phyloP scores from a whole-genome alignment of 306 rosid genomes.

The Oxytropis ochrocephala region DNA sequence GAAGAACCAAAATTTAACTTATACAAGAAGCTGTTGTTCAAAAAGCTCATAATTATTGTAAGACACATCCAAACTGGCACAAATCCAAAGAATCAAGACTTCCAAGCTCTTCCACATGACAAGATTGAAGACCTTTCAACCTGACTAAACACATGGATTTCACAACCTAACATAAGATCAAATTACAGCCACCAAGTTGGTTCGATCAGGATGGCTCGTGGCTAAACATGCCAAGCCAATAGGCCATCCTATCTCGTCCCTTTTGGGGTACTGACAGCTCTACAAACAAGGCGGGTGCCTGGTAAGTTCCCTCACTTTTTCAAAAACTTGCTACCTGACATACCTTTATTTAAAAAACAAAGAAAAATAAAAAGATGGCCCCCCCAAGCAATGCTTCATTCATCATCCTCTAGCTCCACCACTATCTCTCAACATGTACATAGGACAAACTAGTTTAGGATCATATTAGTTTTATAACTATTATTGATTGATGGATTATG shows the following conservation, averaged over 20 bases:
- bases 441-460: neutral
- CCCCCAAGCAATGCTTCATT: neutral
- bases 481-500: neutral
- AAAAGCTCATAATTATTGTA: neutral
- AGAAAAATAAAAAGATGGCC: neutral
- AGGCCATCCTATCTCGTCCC: neutral
- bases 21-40: neutral
- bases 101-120: neutral
- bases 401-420: neutral
- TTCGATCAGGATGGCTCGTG: neutral
- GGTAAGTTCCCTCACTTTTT: neutral
- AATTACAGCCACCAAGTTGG: neutral
- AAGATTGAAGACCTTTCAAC: neutral
- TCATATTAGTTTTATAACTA: neutral
- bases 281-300: neutral
- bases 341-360: neutral
- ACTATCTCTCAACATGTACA: neutral
- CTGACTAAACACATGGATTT: neutral
- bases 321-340: neutral
- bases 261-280: neutral
- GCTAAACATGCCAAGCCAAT: neutral
- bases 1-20: neutral
- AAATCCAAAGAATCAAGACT: neutral
- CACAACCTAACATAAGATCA: neutral
- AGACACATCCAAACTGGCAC: neutral